Evolutionary conservation across 1,284 basidiomycete species (phyloP).

Genomic region (Boletus sp.): DNA sequence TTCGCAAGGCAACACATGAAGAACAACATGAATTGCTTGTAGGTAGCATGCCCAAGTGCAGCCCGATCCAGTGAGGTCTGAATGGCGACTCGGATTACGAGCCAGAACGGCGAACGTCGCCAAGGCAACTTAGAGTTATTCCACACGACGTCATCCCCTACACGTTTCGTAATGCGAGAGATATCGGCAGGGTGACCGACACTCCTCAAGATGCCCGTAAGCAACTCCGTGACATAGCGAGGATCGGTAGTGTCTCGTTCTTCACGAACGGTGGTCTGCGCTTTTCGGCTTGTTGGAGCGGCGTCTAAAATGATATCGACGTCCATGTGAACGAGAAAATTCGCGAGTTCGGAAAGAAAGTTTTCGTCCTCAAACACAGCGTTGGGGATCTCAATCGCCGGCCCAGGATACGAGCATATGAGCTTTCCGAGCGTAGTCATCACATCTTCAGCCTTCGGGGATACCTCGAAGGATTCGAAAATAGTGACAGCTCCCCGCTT

Average conservation of each 20-base stretch:
- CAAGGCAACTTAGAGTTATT: slow-evolving; percentile 31
- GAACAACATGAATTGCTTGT: slow-evolving; percentile 48
- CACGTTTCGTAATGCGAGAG: not conserved
- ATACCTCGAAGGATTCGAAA: slow-evolving; percentile 32
- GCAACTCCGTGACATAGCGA: not conserved
- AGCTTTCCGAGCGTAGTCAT: slow-evolving; percentile 2
- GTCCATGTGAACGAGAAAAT: slow-evolving; percentile 1
- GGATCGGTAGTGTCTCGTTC: not conserved
- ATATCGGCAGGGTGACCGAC: not conserved
- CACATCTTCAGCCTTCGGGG: slow-evolving; percentile 2
- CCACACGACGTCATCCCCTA: not conserved
- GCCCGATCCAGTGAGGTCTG: slow-evolving; percentile 38
- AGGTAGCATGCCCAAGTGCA: slow-evolving; percentile 23
- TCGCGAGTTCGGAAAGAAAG: slow-evolving; percentile 19
- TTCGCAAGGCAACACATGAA: slow-evolving; percentile 35
- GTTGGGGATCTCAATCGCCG: slow-evolving; percentile 25
- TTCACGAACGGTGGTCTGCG: not conserved
- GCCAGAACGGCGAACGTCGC: slow-evolving; percentile 39
- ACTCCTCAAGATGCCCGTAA: slow-evolving; percentile 32
- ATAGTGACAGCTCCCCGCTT: slow-evolving; percentile 13
- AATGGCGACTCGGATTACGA: slow-evolving; percentile 36
- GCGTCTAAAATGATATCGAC: not conserved
- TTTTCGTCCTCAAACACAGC: slow-evolving; percentile 8
- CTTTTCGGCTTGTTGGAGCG: not conserved
- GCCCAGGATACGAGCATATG: slow-evolving; percentile 30